Base-by-base conservation (phyloP, 495 filamentous ascomycete species). In the Penicillium diatomitis region DNA sequence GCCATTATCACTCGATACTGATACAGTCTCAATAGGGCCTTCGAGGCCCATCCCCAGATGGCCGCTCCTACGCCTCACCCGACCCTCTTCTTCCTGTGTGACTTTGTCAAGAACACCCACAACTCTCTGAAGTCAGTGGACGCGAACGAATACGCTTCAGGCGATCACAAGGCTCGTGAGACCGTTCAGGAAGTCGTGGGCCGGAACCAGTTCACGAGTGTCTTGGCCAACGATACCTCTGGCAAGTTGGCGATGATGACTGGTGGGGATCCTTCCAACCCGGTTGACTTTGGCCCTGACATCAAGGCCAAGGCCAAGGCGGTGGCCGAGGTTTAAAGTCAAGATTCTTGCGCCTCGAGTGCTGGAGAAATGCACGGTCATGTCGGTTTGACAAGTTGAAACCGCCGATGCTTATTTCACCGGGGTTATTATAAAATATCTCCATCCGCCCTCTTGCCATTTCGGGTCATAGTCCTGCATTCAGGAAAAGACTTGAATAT, bases 71-170 rank as follows among this genome's bases (percentile, higher is more conserved):
- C 42, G 33, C 50, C 55, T 2, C 55, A 70, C 49, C 61, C 65
- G 11, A 68, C 64, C 5, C 36, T 60, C 39, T 68, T 62, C 58
- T 69, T 66, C 57, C 34, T 64, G 20, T 52, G 50, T 41, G 61
- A 66, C 52, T 69, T 67, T 48, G 44, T 66, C 55, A 55, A 54
- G 41, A 67, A 62, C 48, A 56, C 57, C n/a, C 50, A 63, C 57
- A 44, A 53, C 33, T 38, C 53, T 33, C 56, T 70, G 3, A 52
- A 61, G 41, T 10, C 20, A 8, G 47, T 67, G 37, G 60, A 70
- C 52, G 36, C 48, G 30, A 37, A 48, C 2, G 64, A 64, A 38
- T 59, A 57, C 41, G 54, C 53, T 29, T 41, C 56, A 0, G 58
- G 58, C 27, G 65, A 66, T 48, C 35, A 9, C 0, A 40, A 32